A percentile compares a stretch with the other conserved stretches of the same genome.
phyloP scores from a whole-genome alignment of 345 rosid species.

The Syzygium aromaticum region DNA sequence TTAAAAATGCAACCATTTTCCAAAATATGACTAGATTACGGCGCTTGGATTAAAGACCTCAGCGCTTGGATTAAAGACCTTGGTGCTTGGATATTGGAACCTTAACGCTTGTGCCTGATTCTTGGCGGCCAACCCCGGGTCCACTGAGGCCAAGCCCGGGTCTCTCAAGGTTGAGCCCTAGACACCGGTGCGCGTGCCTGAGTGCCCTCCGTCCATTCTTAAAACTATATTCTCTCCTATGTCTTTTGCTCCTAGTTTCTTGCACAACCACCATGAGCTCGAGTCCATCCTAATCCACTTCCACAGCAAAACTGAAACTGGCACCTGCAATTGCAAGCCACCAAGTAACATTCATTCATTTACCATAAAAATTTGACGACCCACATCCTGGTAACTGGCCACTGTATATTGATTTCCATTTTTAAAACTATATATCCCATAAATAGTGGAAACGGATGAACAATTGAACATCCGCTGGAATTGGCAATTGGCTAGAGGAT shows the following conservation, averaged over 20 bases:
- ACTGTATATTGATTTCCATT: not conserved
- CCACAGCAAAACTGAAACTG: conserved; percentile 31
- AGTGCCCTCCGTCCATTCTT: too few relatives aligned
- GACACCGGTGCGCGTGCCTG: too few relatives aligned
- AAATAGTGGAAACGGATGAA: not conserved
- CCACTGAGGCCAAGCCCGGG: too few relatives aligned
- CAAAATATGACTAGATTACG: too few relatives aligned
- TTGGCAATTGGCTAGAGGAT: too few relatives aligned
- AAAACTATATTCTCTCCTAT: not conserved
- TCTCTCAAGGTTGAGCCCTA: too few relatives aligned
- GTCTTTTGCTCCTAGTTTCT: not conserved
- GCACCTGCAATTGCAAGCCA: conserved; percentile 24
- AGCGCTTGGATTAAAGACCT: too few relatives aligned
- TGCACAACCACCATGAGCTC: conserved; percentile 16
- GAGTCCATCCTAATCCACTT: conserved; percentile 21
- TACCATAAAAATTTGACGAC: not conserved
- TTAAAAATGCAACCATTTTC: too few relatives aligned
- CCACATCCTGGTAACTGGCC: not conserved
- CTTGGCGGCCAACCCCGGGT: too few relatives aligned
- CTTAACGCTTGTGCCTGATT: too few relatives aligned
- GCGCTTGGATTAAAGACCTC: too few relatives aligned
- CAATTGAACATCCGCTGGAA: not conserved
- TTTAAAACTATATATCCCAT: not conserved
- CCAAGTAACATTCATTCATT: not conserved
- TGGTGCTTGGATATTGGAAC: too few relatives aligned